Evolutionary conservation across 2,329 filamentous ascomycete species (phyloP), one percentile per base, ranked within the genome.

Genomic region (Sporothrix schenckii): DNA sequence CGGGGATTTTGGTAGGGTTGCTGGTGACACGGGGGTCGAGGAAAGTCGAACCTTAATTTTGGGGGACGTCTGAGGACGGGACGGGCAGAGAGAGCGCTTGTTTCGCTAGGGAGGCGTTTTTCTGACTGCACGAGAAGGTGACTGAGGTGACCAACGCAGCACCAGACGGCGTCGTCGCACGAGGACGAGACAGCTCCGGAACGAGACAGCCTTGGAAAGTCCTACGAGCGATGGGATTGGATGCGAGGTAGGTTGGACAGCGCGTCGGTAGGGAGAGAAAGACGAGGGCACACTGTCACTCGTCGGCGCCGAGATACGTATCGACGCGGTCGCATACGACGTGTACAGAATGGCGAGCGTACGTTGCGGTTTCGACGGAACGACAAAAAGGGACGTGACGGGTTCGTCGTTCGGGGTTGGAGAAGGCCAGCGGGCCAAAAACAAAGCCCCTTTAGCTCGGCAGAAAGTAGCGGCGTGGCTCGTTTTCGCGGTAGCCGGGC

Each of bases 21-120:
- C 66, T 16, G 70, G 70, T 71, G 70, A 69, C 69, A 71, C 69
- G 69, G 66, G 52, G 44, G 47, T 65, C 50, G 56, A 70, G 30
- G 47, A 53, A 68, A 68, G 47, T 60, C 65, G 54, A 71, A 68
- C 69, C 66, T 71, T 71, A 68, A 68, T 65, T 56, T 70, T 44
- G 19, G 65, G 65, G 65, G 63, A 4, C 21, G n/a, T 21, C 7
- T 24, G 50, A 44, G 9, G n/a, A 44, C 30, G 27, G 34, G 52
- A 56, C 52, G n/a, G 58, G 66, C 58, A 60, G 69, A 44, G 53
- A 66, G 61, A 47, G 53, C 60, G 52, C 41, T 41, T 30, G 16
- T 9, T 67, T 44, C 60, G 50, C 27, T 27, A 54, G 67, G 41
- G 60, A 24, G 61, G 61, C 44, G 61, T 50, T 30, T 30, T 30